Evolutionary conservation across 2,329 filamentous ascomycete species (phyloP), one percentile per base, ranked within the genome.

Genomic region (Arthrobotrys musiformis): DNA sequence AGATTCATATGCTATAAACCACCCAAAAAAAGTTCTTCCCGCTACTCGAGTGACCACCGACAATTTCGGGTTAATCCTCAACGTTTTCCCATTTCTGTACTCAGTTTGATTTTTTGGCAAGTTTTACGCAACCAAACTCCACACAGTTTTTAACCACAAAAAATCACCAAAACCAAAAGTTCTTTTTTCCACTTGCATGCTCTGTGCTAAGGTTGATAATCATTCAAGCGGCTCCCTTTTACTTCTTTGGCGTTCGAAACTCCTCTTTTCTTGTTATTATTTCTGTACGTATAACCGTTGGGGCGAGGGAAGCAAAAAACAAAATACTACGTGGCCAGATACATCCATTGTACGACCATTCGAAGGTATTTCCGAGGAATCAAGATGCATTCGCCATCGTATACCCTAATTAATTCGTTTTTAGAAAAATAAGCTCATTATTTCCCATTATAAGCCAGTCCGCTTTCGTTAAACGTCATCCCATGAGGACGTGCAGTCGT

Each of bases 191-290:
- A 69, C 40, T n/a, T 62, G 54, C 70, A 68, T 68, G 46, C 40
- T 46, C 17, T 75, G 64, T 70, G 58, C 40, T 61, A 50, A 70
- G 64, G 66, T 76, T 66, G 64, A 76, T 70, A 75, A 42, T 76
- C 60, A 70, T 64, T 66, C 40, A 76, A 76, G 72, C 72, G 72
- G 40, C 56, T n/a, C n/a, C n/a, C n/a, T n/a, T n/a, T n/a, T n/a
- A n/a, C n/a, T n/a, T n/a, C 54, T 69, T 70, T 70, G 72, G 72
- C 72, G 72, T 76, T 58, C 62, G n/a, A 60, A 63, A 35, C 60
- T 58, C 24, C 40, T 72, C 26, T 72, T 56, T 46, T 11, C 19
- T 60, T 52, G 44, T 64, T 52, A 28, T 42, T 63, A 50, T 64
- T 42, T 15, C 30, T 62, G 58, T 62, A 62, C 58, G 58, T 62